Evolutionary conservation across 2,329 filamentous ascomycete species (phyloP).

Genomic region (Cladobotryum protrusum): DNA sequence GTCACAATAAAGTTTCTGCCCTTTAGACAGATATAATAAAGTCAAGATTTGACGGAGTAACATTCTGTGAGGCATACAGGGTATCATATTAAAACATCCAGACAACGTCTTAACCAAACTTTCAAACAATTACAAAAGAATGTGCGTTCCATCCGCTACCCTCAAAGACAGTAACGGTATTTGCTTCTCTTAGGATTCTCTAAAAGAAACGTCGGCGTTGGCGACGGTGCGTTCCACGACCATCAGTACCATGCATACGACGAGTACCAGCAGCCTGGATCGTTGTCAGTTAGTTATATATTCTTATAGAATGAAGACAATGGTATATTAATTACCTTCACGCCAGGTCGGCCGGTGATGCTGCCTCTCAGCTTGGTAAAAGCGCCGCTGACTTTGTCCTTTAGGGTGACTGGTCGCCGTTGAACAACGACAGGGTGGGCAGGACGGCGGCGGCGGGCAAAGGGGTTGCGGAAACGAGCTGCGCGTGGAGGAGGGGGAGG

Average conservation of each 20-base stretch:
- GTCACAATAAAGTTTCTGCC: slow-evolving; percentile 3
- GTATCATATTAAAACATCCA: too few species aligned
- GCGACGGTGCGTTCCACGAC: slow-evolving; percentile 46
- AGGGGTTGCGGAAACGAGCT: slow-evolving; percentile 35
- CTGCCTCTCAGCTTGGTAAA: slow-evolving; percentile 67
- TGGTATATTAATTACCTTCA: slow-evolving; percentile 49
- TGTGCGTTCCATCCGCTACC: too few species aligned
- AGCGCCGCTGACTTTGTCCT: slow-evolving; percentile 73
- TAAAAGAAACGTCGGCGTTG: slow-evolving; percentile 14
- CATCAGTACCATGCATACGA: slow-evolving; percentile 69
- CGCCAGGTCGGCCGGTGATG: slow-evolving; percentile 60
- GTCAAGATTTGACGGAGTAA: slow-evolving; percentile 7
- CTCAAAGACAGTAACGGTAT: too few species aligned
- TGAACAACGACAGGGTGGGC: slow-evolving; percentile 50
- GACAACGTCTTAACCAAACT: too few species aligned
- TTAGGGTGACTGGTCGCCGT: slow-evolving; percentile 59
- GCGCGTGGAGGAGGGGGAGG: slow-evolving; percentile 30
- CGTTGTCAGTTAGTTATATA: neutral
- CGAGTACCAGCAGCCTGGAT: slow-evolving; percentile 63
- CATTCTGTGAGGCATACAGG: neutral
- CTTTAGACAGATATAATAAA: slow-evolving; percentile 7
- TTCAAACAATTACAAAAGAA: too few species aligned
- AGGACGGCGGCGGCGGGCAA: slow-evolving; percentile 35
- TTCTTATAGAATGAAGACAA: neutral
- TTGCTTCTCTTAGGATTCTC: neutral